These are phyloP conservation scores for Lepidium aucheri DNA, from an alignment of 345 rosid genomes.

Conservation along the genomic window DNA sequence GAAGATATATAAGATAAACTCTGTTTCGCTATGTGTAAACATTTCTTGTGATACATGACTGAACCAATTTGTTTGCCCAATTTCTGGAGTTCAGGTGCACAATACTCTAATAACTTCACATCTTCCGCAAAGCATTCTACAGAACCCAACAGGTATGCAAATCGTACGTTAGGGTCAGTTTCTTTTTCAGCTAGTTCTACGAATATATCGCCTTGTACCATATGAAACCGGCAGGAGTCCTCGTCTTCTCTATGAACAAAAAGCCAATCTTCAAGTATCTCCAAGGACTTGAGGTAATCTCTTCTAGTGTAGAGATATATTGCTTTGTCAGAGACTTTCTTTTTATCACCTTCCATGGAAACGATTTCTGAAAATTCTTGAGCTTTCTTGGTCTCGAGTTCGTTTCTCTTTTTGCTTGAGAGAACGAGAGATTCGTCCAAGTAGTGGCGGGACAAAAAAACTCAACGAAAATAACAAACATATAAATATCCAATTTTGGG, in stretches of 20 bases:
- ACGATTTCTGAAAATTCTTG: neutral
- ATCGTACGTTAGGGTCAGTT: no score
- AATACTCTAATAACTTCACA: no score
- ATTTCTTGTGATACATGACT: neutral
- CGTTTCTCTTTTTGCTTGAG: neutral
- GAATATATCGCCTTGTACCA: neutral
- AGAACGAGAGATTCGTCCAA: no score
- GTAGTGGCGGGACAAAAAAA: neutral
- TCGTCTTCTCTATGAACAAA: neutral
- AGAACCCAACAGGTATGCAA: no score
- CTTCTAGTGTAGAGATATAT: neutral
- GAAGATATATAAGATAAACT: neutral
- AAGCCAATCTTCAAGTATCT: neutral
- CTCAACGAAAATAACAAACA: neutral
- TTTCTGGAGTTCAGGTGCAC: no score
- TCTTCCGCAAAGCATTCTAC: no score
- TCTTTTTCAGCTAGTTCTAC: no score
- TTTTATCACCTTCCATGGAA: neutral
- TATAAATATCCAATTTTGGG: neutral
- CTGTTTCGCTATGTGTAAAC: neutral
- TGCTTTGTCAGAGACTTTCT: neutral
- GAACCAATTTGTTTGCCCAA: no score
- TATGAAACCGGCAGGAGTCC: neutral
- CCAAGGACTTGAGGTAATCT: neutral
- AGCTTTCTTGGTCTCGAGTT: constrained; percentile 4